phyloP scores from a whole-genome alignment of 2,329 filamentous ascomycete species.

The Fusarium nurragi region DNA sequence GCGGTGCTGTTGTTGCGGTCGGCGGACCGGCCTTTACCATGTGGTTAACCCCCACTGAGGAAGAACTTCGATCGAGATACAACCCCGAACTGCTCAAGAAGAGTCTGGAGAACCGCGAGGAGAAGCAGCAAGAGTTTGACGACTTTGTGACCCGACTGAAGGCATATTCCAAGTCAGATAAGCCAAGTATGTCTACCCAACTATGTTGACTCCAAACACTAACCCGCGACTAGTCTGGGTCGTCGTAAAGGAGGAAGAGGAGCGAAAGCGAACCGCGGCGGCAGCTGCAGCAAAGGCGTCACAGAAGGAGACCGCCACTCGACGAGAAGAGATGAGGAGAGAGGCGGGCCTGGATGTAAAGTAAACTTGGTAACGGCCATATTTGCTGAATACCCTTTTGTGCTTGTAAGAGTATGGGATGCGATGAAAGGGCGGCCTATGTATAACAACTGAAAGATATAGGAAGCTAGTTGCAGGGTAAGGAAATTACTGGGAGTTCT shows the following conservation, averaged over 20 bases:
- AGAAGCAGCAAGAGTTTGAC: conserved; percentile 86
- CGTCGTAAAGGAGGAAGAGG: conserved; percentile 60
- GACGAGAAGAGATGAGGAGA: conserved; percentile 60
- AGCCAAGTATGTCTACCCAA: conserved; percentile 73
- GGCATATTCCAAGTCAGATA: conserved; percentile 89
- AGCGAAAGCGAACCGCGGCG: conserved; percentile 52
- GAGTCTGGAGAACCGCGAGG: conserved; percentile 80
- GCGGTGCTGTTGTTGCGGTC: conserved; percentile 75
- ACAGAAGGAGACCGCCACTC: conserved; percentile 55
- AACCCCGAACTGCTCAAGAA: conserved; percentile 93
- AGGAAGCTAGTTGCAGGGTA: conserved; percentile 8
- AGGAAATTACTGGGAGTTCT: conserved; percentile 30
- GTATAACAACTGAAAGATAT: conserved; percentile 33
- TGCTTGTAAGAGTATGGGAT: conserved; percentile 40
- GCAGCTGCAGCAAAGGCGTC: conserved; percentile 49
- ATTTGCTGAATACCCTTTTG: conserved; percentile 1
- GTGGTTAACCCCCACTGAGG: conserved; percentile 84
- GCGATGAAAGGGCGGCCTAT: conserved; percentile 17
- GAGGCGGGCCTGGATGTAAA: conserved; percentile 57
- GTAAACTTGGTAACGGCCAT: conserved; percentile 16
- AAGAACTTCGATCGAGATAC: conserved; percentile 91
- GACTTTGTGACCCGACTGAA: conserved; percentile 86
- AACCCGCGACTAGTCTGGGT: conserved; percentile 56
- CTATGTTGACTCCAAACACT: conserved; percentile 6
- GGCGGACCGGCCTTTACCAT: conserved; percentile 87